phyloP scores from a whole-genome alignment of 495 filamentous ascomycete genomes.

The Hypoxylon rickii region DNA sequence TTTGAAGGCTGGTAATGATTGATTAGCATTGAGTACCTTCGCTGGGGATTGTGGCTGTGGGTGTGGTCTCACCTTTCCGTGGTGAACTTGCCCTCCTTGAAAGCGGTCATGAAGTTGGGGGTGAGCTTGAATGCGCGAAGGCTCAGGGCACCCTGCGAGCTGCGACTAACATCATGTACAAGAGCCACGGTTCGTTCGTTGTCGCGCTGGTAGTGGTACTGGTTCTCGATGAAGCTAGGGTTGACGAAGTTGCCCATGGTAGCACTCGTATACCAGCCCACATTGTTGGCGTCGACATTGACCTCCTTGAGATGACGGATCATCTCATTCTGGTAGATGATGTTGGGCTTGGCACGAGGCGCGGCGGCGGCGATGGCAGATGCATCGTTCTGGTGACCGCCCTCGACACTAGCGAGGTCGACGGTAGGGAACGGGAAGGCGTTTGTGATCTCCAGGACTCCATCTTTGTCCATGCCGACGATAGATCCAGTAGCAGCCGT shows the following conservation, averaged over 20 bases:
- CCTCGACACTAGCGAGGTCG: constrained; percentile 70
- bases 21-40: constrained; percentile 37
- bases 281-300: constrained; percentile 97
- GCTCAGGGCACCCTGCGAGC: constrained; percentile 86
- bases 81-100: constrained; percentile 96
- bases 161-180: constrained; percentile 92
- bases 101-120: constrained; percentile 84
- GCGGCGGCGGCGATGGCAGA: constrained; percentile 83
- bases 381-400: constrained; percentile 74
- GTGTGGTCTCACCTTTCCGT: constrained; percentile 74
- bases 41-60: neutral
- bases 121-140: constrained; percentile 91
- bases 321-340: constrained; percentile 93
- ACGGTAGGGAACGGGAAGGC: constrained; percentile 90
- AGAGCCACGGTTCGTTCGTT: constrained; percentile 94
- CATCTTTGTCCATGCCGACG: constrained; percentile 88
- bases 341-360: constrained; percentile 87
- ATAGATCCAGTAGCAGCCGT: constrained; percentile 87
- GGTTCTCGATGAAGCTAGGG: constrained; percentile 94
- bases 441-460: constrained; percentile 89
- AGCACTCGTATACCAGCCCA: constrained; percentile 97
- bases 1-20: constrained; percentile 75
- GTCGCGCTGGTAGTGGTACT: constrained; percentile 94
- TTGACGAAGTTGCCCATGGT: constrained; percentile 99
- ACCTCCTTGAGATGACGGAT: constrained; percentile 94